phyloP scores from a whole-genome alignment of 768 basidiomycete species.

The Steccherinum ochraceum region DNA sequence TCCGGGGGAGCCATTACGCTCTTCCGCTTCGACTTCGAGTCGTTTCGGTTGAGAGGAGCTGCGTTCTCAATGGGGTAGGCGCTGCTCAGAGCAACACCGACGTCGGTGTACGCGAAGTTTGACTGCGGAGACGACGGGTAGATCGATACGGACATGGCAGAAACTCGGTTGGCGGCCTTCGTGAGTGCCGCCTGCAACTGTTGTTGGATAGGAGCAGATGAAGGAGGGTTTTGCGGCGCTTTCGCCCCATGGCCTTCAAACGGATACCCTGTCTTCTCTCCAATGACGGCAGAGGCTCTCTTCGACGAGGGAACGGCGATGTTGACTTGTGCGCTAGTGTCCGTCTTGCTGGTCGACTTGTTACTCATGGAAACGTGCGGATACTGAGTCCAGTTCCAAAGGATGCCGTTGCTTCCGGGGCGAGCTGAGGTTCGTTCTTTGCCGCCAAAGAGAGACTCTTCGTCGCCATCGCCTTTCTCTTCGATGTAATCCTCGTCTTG shows the following conservation, averaged over 20 bases:
- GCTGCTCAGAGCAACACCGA: constrained; percentile 18
- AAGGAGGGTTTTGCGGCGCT: constrained; percentile 4
- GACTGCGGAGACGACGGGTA: constrained; percentile 39
- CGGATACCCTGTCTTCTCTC: constrained; percentile 14
- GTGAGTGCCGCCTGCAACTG: constrained; percentile 35
- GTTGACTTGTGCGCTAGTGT: constrained; percentile 3
- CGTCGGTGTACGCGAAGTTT: constrained; percentile 10
- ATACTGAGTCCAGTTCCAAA: constrained; percentile 41
- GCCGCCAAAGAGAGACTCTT: constrained; percentile 75
- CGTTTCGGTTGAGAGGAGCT: constrained; percentile 14
- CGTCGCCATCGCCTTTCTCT: constrained; percentile 36
- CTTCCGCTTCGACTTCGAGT: constrained; percentile 16
- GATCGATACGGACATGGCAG: constrained; percentile 38
- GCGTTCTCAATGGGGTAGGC: constrained; percentile 20
- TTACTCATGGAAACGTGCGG: constrained; percentile 15
- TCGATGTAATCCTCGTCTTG: constrained; percentile 50
- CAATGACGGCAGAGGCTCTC: neutral
- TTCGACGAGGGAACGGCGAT: neutral
- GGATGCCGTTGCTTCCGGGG: constrained; percentile 34
- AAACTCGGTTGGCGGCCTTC: constrained; percentile 34
- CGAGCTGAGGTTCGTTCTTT: constrained; percentile 49
- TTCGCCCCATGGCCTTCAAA: constrained; percentile 23
- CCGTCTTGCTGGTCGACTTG: neutral
- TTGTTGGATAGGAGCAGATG: constrained; percentile 22
- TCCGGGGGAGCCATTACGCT: constrained; percentile 3